Percentiles rank a stretch among this genome's conserved stretches.
Conservation (phyloP, 371 early-diverging fungal species). For the Rhizopus delemar region DNA sequence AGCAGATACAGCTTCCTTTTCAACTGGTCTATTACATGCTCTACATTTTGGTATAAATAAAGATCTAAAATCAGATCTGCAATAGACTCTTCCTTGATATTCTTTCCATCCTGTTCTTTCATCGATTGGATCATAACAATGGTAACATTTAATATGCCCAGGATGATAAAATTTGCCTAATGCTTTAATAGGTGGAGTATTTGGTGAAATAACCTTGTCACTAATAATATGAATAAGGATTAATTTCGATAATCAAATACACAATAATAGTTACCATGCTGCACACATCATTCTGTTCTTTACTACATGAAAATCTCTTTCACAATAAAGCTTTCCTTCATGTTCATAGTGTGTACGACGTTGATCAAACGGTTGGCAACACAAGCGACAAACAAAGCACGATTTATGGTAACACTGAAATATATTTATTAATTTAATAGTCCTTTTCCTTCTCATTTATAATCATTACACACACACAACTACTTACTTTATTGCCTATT, state of each 20-base stretch:
- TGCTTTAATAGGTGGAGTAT: conserved; percentile 58
- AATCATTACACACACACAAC: background rate
- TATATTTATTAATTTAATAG: conserved; percentile 4
- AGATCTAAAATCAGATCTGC: conserved; percentile 69
- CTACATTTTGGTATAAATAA: conserved; percentile 69
- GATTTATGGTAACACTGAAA: conserved; percentile 44
- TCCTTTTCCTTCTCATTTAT: background rate
- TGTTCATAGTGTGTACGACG: conserved; percentile 66
- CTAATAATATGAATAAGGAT: conserved; percentile 4
- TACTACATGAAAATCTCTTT: conserved; percentile 62
- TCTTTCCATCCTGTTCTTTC: conserved; percentile 75
- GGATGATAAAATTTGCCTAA: conserved; percentile 67
- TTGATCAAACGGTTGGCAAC: conserved; percentile 63
- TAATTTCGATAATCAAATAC: conserved; percentile 5
- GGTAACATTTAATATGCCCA: conserved; percentile 67
- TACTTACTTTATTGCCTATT: conserved; percentile 30
- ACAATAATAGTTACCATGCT: conserved; percentile 47
- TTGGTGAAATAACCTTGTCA: conserved; percentile 51
- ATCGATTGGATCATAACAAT: conserved; percentile 65
- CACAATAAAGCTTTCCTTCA: conserved; percentile 71
- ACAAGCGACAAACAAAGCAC: conserved; percentile 68
- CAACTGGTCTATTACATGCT: conserved; percentile 67
- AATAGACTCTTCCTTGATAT: conserved; percentile 76
- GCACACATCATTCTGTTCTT: conserved; percentile 52
- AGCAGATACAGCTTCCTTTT: conserved; percentile 76